Evolutionary conservation across 225 moss, liverwort and hornwort species (phyloP).

Genomic region (Takakia lepidozioides): DNA sequence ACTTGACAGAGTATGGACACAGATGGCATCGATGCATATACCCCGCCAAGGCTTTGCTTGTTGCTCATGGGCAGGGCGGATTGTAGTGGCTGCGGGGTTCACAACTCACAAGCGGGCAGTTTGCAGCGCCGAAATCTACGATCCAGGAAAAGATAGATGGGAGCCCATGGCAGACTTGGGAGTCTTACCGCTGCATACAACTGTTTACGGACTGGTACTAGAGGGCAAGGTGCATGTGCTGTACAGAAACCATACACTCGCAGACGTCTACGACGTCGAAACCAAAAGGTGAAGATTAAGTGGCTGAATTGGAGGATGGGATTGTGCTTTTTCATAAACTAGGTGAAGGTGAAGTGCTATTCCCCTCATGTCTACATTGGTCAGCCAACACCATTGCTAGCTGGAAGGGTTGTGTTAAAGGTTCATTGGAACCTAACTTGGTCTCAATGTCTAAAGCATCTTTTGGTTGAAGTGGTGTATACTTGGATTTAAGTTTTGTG

Average conservation of each 20-base stretch:
- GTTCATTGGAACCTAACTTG: no score
- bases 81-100: constrained; percentile 83
- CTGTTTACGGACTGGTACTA: constrained; percentile 66
- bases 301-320: no score
- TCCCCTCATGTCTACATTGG: no score
- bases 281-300: constrained; percentile 35
- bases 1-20: constrained; percentile 51
- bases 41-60: constrained; percentile 85
- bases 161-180: constrained; percentile 52
- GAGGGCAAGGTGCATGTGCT: constrained; percentile 75
- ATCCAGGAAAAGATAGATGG: constrained; percentile 56
- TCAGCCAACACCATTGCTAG: no score
- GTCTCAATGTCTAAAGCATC: no score
- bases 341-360: no score
- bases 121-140: constrained; percentile 51
- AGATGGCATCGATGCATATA: constrained; percentile 62
- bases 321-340: no score
- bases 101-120: constrained; percentile 45
- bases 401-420: no score
- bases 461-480: background rate
- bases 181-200: constrained; percentile 36
- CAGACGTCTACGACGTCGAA: constrained; percentile 66
- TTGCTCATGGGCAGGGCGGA: constrained; percentile 44
- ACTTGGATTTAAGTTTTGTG: background rate
- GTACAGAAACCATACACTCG: constrained; percentile 48